Base-by-base conservation (phyloP, 2,329 filamentous ascomycete species). In the Colletotrichum kahawae region DNA sequence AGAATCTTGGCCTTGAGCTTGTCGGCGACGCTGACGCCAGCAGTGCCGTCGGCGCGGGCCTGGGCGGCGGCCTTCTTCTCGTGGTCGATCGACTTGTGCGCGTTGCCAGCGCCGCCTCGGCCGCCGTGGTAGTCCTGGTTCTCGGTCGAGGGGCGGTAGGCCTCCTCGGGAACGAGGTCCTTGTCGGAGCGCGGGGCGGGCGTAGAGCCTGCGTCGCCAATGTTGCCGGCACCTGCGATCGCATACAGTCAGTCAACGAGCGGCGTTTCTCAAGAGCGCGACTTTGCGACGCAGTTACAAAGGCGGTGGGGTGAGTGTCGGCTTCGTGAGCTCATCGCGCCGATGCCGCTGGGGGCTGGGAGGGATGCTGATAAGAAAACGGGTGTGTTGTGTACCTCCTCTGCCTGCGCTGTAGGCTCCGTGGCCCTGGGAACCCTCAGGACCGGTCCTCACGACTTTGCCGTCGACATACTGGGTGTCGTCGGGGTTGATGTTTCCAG, bases 401-500 rank as follows among this genome's bases (percentile, higher is more conserved):
- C 90, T 88, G 27, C 90, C 90, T 12, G 90, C 87, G 81, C 89
- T 91, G 81, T 87, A 91, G 57, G 89, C 88, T 78, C 90, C 90
- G 77, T 91, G 90, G 29, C 87, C 87, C 78, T 92, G 90, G 81
- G 88, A 89, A 77, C 90, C 90, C 80, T 86, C 85, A 5, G 84
- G 80, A 65, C 90, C 90, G 57, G 86, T 80, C 63, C 91, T 90
- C 71, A 90, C 90, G 68, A 93, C 90, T 77, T 91, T 90, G 78
- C 91, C 92, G 77, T 93, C 92, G 76, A 88, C 87, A 80, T 93
- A 93, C 78, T 87, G 79, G 48, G 90, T 92, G 76, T 88, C 82
- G 80, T 93, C 91, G 38, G 84, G 82, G 77, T 86, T 87, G 82
- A 93, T 91, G 83, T 93, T 93, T 79, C 91, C 91, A 24, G 89